These are phyloP conservation scores for Amphibolis antarctica DNA, from an alignment of 106 monocot genomes.

Conservation along the genomic window DNA sequence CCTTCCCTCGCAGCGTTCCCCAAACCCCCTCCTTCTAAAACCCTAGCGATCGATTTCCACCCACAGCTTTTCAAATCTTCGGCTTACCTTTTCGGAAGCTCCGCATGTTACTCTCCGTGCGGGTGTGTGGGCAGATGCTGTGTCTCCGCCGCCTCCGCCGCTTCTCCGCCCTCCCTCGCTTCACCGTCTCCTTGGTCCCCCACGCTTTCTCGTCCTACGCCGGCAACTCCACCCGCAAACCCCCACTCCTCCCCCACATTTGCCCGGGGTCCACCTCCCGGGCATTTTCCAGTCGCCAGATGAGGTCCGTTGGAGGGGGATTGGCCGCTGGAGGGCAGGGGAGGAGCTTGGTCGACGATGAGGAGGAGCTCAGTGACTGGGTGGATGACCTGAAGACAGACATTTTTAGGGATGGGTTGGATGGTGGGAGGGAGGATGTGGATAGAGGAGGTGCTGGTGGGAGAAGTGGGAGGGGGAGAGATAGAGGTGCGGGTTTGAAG, in stretches of 20 bases:
- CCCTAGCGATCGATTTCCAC: too few relatives aligned
- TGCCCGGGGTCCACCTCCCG: conserved; percentile 17
- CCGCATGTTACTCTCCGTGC: too few relatives aligned
- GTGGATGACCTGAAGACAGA: conserved; percentile 48
- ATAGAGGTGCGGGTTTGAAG: conserved; percentile 3
- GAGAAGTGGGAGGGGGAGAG: conserved; percentile 4
- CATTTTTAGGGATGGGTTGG: conserved; percentile 14
- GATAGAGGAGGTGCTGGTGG: not conserved
- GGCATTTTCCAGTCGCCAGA: conserved; percentile 2
- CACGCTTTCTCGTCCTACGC: conserved; percentile 13
- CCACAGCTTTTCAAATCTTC: too few relatives aligned
- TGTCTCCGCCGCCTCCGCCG: conserved; percentile 25
- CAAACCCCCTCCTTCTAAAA: too few relatives aligned
- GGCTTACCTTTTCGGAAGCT: too few relatives aligned
- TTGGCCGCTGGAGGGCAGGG: conserved; percentile 10
- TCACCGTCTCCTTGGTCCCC: conserved; percentile 7
- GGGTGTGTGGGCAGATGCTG: conserved; percentile 26
- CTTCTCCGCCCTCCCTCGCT: conserved; percentile 4
- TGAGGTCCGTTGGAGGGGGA: too few relatives aligned
- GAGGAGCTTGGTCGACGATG: conserved; percentile 79
- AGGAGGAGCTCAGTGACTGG: conserved; percentile 90
- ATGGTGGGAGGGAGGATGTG: conserved; percentile 20
- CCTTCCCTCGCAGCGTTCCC: too few relatives aligned
- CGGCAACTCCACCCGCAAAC: too few relatives aligned
- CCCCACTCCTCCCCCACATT: too few relatives aligned